Percentiles rank a stretch among this genome's conserved stretches.
These are phyloP conservation scores for Cordyceps tenuipes DNA, from an alignment of 2,329 filamentous ascomycete species.

Conservation along the genomic window DNA sequence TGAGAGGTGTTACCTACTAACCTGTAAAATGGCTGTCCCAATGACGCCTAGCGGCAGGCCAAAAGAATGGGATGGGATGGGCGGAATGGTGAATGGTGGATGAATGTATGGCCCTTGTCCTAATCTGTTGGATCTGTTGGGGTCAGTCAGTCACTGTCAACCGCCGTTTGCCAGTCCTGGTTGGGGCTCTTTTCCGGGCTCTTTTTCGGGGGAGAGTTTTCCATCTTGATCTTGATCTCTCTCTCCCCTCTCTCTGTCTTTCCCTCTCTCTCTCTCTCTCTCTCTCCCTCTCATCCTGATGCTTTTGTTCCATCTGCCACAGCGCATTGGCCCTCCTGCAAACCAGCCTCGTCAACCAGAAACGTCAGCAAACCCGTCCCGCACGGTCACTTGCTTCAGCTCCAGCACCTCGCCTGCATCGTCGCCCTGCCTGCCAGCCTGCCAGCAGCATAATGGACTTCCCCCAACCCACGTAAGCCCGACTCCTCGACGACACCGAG, in stretches of 20 bases:
- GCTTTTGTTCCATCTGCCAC: neutral
- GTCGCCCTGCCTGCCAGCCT: neutral
- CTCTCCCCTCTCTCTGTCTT: neutral
- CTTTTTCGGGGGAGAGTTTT: neutral
- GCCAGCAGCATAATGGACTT: neutral
- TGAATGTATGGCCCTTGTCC: too few relatives aligned
- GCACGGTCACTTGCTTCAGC: neutral
- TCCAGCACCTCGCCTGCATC: neutral
- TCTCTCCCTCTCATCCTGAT: neutral
- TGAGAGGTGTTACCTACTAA: too few relatives aligned
- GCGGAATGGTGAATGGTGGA: too few relatives aligned
- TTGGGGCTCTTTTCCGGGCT: too few relatives aligned
- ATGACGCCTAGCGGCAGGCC: constrained; percentile 3
- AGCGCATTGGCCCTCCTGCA: neutral
- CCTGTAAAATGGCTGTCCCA: too few relatives aligned
- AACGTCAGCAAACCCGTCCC: neutral
- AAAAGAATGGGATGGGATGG: neutral
- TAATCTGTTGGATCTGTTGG: constrained; percentile 8
- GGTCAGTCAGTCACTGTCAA: neutral
- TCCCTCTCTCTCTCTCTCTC: neutral
- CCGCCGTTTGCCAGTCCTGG: neutral
- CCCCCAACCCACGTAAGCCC: neutral
- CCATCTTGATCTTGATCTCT: neutral
- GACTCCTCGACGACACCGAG: neutral
- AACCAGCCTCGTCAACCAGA: neutral